phyloP scores from a whole-genome alignment of 495 filamentous ascomycete species.

The Neurospora sp. region DNA sequence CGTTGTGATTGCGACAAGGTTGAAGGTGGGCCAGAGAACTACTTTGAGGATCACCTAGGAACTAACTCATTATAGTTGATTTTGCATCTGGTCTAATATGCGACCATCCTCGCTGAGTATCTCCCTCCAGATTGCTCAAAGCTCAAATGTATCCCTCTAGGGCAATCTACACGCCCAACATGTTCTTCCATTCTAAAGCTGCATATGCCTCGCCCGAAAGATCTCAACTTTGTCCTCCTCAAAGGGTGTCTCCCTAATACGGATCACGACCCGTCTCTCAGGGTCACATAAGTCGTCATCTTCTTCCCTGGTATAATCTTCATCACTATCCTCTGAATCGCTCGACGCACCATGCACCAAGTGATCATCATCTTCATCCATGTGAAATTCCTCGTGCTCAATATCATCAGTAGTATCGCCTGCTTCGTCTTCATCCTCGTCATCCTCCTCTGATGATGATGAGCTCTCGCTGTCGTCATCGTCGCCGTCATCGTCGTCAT shows the following conservation, averaged over 20 bases:
- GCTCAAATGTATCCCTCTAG: neutral
- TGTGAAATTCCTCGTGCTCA: neutral
- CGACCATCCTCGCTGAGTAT: neutral
- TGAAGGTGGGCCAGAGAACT: neutral
- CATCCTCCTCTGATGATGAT: constrained; percentile 24
- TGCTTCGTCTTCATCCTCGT: constrained; percentile 34
- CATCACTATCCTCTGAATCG: neutral
- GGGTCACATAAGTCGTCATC: constrained; percentile 42
- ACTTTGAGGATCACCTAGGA: neutral
- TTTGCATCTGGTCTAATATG: neutral
- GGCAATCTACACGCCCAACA: neutral
- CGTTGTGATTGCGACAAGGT: neutral
- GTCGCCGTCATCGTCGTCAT: constrained; percentile 24
- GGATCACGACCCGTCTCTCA: constrained; percentile 42
- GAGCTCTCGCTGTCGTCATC: neutral
- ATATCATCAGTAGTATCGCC: neutral
- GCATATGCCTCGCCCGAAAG: constrained; percentile 69
- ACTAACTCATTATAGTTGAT: neutral
- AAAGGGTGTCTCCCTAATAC: constrained; percentile 76
- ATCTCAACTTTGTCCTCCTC: constrained; percentile 83
- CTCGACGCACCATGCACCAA: neutral
- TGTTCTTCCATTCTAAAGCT: constrained; percentile 35
- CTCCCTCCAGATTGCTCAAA: neutral
- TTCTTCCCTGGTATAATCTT: neutral
- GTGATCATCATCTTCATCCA: neutral